A percentile compares a stretch with the other conserved stretches of the same genome.
Evolutionary conservation across 768 basidiomycete species (phyloP).

Genomic region (Xanthoconium purpureum): DNA sequence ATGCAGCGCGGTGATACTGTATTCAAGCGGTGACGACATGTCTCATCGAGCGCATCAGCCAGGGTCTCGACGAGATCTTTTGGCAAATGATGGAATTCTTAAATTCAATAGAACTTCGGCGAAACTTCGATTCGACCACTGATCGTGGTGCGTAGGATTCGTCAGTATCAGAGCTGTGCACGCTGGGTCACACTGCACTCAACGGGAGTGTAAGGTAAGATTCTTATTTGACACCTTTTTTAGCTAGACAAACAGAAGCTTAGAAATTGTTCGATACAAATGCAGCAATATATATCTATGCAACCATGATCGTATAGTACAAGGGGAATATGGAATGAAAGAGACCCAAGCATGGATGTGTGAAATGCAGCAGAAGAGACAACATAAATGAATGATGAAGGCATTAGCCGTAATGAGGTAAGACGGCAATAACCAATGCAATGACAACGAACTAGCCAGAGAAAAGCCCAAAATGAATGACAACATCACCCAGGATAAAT

Average conservation of each 20-base stretch:
- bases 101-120: too few relatives aligned
- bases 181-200: too few relatives aligned
- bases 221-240: neutral
- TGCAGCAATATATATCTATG: too few relatives aligned
- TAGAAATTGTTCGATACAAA: neutral
- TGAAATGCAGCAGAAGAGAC: neutral
- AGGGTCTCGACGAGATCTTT: neutral
- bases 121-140: neutral
- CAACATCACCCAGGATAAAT: neutral
- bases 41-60: neutral
- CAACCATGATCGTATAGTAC: neutral
- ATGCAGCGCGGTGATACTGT: too few relatives aligned
- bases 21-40: neutral
- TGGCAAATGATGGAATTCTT: neutral
- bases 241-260: too few relatives aligned
- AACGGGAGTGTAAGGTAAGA: too few relatives aligned
- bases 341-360: too few relatives aligned
- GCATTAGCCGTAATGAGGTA: neutral
- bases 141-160: neutral
- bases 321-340: neutral
- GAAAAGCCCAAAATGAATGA: conserved; percentile 6
- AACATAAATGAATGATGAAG: neutral
- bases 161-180: neutral
- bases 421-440: neutral
- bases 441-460: neutral